These are phyloP conservation scores for Rhinocladiella similis DNA, from an alignment of 2,329 filamentous ascomycete species.

Conservation along the genomic window DNA sequence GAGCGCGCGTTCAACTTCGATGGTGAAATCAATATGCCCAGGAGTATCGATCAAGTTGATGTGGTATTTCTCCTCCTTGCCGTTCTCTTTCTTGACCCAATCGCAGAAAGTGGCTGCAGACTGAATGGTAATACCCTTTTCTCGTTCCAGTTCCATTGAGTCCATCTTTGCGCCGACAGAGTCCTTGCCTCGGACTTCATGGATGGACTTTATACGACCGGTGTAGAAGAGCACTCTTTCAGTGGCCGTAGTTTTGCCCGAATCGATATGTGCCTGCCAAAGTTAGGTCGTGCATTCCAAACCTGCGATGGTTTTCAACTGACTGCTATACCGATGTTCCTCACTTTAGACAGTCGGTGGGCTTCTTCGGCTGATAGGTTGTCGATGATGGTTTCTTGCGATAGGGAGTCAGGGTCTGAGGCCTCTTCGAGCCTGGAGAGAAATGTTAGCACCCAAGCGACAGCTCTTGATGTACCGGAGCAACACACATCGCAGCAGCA, in stretches of 20 bases:
- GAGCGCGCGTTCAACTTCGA: conserved; percentile 94
- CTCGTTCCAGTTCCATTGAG: conserved; percentile 97
- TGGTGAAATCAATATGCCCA: conserved; percentile 98
- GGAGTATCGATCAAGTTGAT: conserved; percentile 99
- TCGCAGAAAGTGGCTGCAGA: conserved; percentile 97
- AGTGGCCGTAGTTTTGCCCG: conserved; percentile 93
- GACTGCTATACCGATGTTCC: conserved; percentile 98
- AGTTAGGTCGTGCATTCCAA: conserved; percentile 6
- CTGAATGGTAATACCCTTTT: conserved; percentile 98
- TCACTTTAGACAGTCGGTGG: conserved; percentile 73
- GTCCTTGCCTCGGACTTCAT: conserved; percentile 95
- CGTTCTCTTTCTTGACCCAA: conserved; percentile 84
- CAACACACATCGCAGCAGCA: conserved; percentile 46
- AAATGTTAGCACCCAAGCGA: neutral
- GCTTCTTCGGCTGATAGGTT: conserved; percentile 80
- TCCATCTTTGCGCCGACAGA: conserved; percentile 98
- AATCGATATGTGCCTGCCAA: conserved; percentile 88
- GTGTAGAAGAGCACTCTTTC: conserved; percentile 98
- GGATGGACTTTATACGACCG: conserved; percentile 92
- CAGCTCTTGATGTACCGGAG: neutral
- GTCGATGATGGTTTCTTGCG: conserved; percentile 68
- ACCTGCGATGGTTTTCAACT: conserved; percentile 30
- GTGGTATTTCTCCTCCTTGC: conserved; percentile 87
- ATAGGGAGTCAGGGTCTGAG: conserved; percentile 56
- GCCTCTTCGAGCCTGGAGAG: conserved; percentile 56